Evolutionary conservation across 192 early-diverging fungal species (phyloP).

Genomic region (Funneliformis mosseae): DNA sequence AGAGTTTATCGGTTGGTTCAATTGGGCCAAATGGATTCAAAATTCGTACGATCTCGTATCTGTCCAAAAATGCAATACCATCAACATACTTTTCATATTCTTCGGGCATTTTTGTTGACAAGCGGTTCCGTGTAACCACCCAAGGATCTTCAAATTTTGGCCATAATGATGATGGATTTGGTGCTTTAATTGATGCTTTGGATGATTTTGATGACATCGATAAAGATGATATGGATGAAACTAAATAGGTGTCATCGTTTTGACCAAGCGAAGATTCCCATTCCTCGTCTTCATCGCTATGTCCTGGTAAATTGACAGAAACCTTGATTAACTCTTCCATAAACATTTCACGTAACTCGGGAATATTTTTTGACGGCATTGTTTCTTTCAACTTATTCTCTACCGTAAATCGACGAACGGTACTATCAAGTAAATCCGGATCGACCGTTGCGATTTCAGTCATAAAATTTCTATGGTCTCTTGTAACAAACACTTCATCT

Average conservation of each 20-base stretch:
- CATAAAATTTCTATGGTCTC: not conserved
- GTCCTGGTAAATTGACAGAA: not conserved
- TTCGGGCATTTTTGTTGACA: not conserved
- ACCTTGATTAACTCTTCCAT: not conserved
- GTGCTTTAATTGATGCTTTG: not conserved
- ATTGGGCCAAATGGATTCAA: slow-evolving; percentile 3
- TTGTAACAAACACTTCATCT: not conserved
- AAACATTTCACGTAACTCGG: not conserved
- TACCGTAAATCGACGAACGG: not conserved
- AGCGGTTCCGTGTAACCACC: not conserved
- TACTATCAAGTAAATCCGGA: not conserved
- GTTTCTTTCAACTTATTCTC: not conserved
- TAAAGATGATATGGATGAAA: not conserved
- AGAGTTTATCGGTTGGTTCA: not conserved
- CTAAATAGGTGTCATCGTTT: not conserved
- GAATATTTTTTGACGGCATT: not conserved
- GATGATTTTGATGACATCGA: no score
- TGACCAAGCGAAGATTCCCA: not conserved
- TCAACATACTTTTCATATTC: slow-evolving; percentile 5
- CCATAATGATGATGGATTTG: not conserved
- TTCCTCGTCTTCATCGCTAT: not conserved
- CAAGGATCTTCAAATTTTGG: not conserved
- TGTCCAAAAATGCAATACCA: not conserved
- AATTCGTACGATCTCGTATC: not conserved
- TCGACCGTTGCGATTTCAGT: not conserved